Conservation (phyloP, 169 alveolate species). For the Perkinsus olseni region DNA sequence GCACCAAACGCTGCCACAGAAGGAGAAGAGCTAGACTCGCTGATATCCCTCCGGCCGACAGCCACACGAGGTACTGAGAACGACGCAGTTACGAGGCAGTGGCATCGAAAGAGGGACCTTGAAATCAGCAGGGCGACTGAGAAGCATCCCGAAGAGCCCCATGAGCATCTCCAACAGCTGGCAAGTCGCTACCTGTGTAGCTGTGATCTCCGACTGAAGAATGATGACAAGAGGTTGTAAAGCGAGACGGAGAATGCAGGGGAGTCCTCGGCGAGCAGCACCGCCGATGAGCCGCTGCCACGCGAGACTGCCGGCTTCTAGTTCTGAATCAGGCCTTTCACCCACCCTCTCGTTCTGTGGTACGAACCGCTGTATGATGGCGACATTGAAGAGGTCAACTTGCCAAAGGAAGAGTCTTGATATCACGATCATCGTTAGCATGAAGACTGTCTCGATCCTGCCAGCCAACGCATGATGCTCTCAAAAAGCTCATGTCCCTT, state of each 20-base stretch:
- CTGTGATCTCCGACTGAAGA: not conserved
- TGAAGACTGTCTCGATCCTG: not conserved
- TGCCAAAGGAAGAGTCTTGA: not conserved
- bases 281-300: no score
- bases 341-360: not conserved
- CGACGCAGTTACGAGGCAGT: not conserved
- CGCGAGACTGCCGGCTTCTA: no score
- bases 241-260: no score
- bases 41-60: not conserved
- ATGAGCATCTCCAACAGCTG: constrained; percentile 1
- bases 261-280: no score
- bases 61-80: not conserved
- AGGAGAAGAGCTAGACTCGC: not conserved
- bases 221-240: not conserved
- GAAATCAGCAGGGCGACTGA: not conserved
- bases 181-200: not conserved
- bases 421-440: not conserved
- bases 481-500: not conserved
- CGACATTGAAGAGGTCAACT: not conserved
- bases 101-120: not conserved
- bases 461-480: not conserved
- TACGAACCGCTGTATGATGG: not conserved
- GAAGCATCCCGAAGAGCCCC: not conserved
- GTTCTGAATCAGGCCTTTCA: no score
- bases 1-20: not conserved